Percentiles rank a stretch among this genome's conserved stretches.
Conservation (phyloP, 768 basidiomycete genomes). For the Lactarius deliciosus region DNA sequence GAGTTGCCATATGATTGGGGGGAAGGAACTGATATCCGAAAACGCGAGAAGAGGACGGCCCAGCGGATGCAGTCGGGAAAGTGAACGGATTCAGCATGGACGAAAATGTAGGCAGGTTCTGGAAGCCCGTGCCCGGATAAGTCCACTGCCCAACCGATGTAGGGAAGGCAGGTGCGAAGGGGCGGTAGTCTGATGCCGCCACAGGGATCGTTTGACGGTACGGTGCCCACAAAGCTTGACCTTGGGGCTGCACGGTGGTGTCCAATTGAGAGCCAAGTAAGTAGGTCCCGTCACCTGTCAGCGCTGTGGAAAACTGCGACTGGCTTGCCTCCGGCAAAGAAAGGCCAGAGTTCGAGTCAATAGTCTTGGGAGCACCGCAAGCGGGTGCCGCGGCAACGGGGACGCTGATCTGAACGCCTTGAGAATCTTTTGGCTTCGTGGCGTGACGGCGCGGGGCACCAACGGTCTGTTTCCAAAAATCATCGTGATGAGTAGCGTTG, state of each 20-base stretch:
- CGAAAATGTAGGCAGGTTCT: not conserved
- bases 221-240: not conserved
- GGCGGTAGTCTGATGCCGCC: not conserved
- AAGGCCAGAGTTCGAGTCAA: not conserved
- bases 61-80: not conserved
- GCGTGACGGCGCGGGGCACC: not conserved
- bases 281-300: not conserved
- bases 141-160: not conserved
- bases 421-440: not conserved
- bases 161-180: not conserved
- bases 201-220: not conserved
- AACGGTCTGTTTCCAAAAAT: slow-evolving; percentile 6
- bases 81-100: not conserved
- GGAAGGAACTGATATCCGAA: not conserved
- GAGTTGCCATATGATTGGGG: not conserved
- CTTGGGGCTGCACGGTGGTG: not conserved
- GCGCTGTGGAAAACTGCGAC: not conserved
- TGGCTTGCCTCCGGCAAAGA: not conserved
- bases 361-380: not conserved
- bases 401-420: not conserved
- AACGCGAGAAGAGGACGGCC: not conserved
- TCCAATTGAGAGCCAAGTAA: not conserved
- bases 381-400: not conserved
- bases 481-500: slow-evolving; percentile 9
- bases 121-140: not conserved